Evolutionary conservation across 2,329 filamentous ascomycete genomes (phyloP).

Genomic region (Colletotrichum endophyticum): DNA sequence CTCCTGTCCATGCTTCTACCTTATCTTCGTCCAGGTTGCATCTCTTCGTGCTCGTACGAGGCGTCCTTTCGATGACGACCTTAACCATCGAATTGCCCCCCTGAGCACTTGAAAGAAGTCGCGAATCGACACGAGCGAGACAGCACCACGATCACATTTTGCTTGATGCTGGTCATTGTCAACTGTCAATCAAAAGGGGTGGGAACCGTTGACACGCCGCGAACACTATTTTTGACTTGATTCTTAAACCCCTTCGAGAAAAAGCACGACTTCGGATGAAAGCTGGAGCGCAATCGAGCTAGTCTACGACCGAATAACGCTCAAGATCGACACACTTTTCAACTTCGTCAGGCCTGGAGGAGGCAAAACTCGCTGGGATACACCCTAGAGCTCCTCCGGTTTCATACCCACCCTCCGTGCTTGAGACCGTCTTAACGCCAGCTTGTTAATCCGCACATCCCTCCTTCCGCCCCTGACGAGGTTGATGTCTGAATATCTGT

Average conservation of each 20-base stretch:
- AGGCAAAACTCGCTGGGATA: neutral
- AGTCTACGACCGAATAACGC: neutral
- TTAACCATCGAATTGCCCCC: neutral
- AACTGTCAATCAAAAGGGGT: neutral
- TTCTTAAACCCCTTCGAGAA: neutral
- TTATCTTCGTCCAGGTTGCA: neutral
- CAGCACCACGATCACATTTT: neutral
- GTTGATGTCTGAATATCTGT: neutral
- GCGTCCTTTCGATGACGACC: neutral
- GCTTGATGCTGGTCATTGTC: neutral
- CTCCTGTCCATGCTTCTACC: neutral
- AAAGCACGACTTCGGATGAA: conserved; percentile 5
- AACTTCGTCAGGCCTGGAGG: neutral
- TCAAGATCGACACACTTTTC: neutral
- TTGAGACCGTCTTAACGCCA: conserved; percentile 10
- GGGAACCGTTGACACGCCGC: neutral
- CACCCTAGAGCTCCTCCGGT: neutral
- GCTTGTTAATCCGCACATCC: neutral
- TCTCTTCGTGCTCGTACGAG: neutral
- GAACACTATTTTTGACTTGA: neutral
- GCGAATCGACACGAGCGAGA: neutral
- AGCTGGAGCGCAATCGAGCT: neutral
- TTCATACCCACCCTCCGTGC: conserved; percentile 8
- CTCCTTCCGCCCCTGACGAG: neutral
- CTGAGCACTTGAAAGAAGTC: neutral